Conservation (phyloP, 768 basidiomycete genomes). For the Psilocybe tampanensis region DNA sequence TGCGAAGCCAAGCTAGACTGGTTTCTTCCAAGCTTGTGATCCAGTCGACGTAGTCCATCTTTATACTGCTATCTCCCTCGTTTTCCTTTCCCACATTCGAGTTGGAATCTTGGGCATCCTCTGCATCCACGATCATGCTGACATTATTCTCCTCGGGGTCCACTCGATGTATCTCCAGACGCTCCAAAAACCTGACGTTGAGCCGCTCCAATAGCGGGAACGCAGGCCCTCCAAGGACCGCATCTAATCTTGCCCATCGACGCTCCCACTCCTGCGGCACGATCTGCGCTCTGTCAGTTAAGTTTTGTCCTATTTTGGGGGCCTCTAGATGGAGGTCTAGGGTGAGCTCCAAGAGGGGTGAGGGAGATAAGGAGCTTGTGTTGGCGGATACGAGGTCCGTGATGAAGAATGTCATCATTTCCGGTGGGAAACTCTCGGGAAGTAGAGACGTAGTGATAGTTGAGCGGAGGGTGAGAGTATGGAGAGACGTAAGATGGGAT, state of each 20-base stretch:
- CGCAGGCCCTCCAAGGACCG: background rate
- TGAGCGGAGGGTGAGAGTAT: background rate
- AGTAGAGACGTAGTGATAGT: background rate
- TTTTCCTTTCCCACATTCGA: no score
- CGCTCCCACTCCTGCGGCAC: background rate
- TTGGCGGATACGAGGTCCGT: background rate
- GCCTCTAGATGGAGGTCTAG: background rate
- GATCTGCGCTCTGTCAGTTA: background rate
- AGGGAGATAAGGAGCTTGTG: background rate
- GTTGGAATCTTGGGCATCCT: no score
- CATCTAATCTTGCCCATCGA: background rate
- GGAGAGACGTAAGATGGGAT: background rate
- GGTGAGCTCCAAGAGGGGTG: background rate
- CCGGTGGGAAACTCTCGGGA: background rate
- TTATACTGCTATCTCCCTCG: no score
- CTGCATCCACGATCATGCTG: no score
- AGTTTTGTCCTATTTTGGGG: background rate
- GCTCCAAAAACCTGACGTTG: background rate
- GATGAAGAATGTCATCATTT: background rate
- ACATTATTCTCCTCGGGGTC: no score
- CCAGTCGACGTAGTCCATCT: no score
- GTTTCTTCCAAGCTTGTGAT: background rate
- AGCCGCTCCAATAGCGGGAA: background rate
- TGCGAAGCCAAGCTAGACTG: background rate
- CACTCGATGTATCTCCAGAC: no score